These are phyloP conservation scores for Pseudohalonectria lignicola DNA, from an alignment of 2,329 filamentous ascomycete genomes.

Conservation along the genomic window DNA sequence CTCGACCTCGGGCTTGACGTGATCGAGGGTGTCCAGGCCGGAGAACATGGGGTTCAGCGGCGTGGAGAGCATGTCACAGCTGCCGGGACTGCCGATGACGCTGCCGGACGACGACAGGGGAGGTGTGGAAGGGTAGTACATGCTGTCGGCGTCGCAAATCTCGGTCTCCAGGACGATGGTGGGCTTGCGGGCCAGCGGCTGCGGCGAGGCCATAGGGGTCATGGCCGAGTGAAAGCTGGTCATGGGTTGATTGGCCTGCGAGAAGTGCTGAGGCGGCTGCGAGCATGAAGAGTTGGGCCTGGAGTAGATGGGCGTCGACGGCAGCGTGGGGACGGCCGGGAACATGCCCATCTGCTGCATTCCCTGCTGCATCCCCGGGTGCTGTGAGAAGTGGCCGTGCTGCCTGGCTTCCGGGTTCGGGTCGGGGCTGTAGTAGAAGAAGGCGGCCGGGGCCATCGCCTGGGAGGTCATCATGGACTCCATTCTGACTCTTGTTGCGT, in stretches of 20 bases:
- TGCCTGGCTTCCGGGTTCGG: slow-evolving; percentile 60
- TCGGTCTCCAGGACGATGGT: slow-evolving; percentile 72
- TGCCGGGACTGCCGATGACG: slow-evolving; percentile 75
- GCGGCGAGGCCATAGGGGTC: slow-evolving; percentile 68
- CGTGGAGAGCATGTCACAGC: slow-evolving; percentile 68
- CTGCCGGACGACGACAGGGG: slow-evolving; percentile 79
- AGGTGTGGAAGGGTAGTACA: slow-evolving; percentile 75
- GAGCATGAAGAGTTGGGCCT: slow-evolving; percentile 56
- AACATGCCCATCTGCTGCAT: slow-evolving; percentile 41
- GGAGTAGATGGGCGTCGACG: slow-evolving; percentile 53
- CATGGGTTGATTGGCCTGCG: slow-evolving; percentile 34
- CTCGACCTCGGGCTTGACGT: slow-evolving; percentile 62
- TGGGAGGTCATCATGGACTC: slow-evolving; percentile 48
- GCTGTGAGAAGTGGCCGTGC: slow-evolving; percentile 60
- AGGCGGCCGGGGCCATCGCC: slow-evolving; percentile 60
- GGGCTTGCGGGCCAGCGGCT: slow-evolving; percentile 64
- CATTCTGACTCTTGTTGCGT: slow-evolving; percentile 47
- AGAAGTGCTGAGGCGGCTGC: slow-evolving; percentile 49
- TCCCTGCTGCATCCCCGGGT: slow-evolving; percentile 31
- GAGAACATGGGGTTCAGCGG: slow-evolving; percentile 74
- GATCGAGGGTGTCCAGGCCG: slow-evolving; percentile 54
- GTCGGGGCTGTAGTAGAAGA: slow-evolving; percentile 82
- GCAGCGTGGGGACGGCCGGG: slow-evolving; percentile 44
- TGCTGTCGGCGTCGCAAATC: slow-evolving; percentile 47
- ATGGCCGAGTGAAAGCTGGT: slow-evolving; percentile 64